Evolutionary conservation across 2,329 filamentous ascomycete genomes (phyloP), one percentile per base, ranked within the genome.

Genomic region (Paecilomyces sp.): DNA sequence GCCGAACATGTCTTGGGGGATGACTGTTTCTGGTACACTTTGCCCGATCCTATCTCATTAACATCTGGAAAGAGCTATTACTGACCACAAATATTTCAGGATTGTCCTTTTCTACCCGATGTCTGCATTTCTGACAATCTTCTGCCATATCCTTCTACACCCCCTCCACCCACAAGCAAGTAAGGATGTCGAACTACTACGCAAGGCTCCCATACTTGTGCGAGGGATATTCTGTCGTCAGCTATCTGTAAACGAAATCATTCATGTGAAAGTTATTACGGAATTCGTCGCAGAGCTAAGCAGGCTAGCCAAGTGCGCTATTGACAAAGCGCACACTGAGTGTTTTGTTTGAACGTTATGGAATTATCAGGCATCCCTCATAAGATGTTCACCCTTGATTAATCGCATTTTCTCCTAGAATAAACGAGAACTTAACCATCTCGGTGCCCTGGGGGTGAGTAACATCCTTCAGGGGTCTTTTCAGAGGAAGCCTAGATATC

Each of bases 81-180:
- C 8, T n/a, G 11, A 50, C 22, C 57, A n/a, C 0, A 15, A 47
- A 25, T 2, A n/a, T 15, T 54, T 34, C 25, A 85, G 83, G 81
- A 69, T 79, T n/a, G 68, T 84, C 3, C 73, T 83, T 2, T 85
- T 83, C 64, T 85, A 85, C 58, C 83, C 83, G 1, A 79, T 83
- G 58, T 79, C 81, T 0, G 83, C 83, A 1, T 71, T 83, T 13
- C 72, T 85, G 57, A 77, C 76, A 1, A 72, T 86, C 0, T 86
- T 85, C 64, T 83, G 80, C 71, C 83, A 81, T 60, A 77, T 85
- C 31, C 70, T 86, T 0, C 71, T 76, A 24, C 74, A 81, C 31
- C 83, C 83, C 0, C 69, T 77, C 0, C 70, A 80, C 28, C 70
- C 75, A 0, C 70, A 77, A 28, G 76, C 80, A 0, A 64, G 71